phyloP scores from a whole-genome alignment of 192 early-diverging fungal genomes.

The Thamnidium elegans region DNA sequence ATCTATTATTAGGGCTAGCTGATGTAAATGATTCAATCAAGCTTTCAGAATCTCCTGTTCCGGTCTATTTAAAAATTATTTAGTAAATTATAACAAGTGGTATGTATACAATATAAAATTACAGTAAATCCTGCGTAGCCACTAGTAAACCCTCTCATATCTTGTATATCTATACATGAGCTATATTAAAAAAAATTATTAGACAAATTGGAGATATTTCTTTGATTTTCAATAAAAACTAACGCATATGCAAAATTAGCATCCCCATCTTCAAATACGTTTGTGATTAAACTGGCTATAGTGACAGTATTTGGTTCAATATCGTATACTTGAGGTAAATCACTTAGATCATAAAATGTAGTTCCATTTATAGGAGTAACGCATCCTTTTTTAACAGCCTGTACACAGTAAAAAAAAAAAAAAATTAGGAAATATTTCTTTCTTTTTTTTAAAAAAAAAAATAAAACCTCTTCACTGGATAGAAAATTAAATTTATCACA shows the following conservation, averaged over 20 bases:
- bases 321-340: constrained; percentile 8
- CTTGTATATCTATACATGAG: constrained; percentile 18
- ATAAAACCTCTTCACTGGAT: constrained; percentile 1
- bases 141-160: constrained; percentile 26
- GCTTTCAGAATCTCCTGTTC: constrained; percentile 27
- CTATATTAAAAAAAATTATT: background rate
- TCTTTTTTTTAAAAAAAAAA: background rate
- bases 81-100: background rate
- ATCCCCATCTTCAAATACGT: constrained; percentile 34
- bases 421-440: background rate
- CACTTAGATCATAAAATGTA: constrained; percentile 26
- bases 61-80: constrained; percentile 10
- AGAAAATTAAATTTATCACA: constrained; percentile 9
- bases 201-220: background rate
- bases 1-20: constrained; percentile 15
- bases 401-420: background rate
- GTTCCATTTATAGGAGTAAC: constrained; percentile 10
- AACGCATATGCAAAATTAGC: constrained; percentile 28
- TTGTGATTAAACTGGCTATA: constrained; percentile 30
- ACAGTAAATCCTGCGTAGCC: constrained; percentile 33
- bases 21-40: constrained; percentile 19
- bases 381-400: constrained; percentile 2
- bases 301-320: constrained; percentile 19
- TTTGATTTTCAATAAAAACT: background rate
- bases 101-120: background rate